Evolutionary conservation across 2,329 filamentous ascomycete genomes (phyloP), one percentile per base, ranked within the genome.

Genomic region (Epichloe hybrida): DNA sequence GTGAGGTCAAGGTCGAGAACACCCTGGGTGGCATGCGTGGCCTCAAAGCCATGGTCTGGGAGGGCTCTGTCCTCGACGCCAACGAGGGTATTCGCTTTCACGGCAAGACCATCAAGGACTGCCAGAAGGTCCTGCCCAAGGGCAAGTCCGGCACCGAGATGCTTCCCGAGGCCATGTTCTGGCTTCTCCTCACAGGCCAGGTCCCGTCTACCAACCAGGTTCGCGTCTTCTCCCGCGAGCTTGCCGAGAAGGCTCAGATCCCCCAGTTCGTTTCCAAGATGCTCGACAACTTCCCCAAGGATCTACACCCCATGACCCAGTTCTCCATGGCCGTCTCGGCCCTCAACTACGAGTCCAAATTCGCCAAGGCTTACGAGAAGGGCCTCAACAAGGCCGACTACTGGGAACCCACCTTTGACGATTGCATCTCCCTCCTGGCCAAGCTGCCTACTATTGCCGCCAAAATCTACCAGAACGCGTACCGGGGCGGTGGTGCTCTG

Each of bases 161-260:
- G 93, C 80, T 97, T 12, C 93, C 93, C 46, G 93, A 98, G 71
- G 83, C 91, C 69, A 98, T 98, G 93, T 98, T 98, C 78, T 98
- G 93, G 93, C 81, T 97, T 41, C 81, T 98, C 48, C 76, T 98
- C 59, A 98, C 93, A 9, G 93, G 93, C 53, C 79, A 94, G 69
- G 86, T 97, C 21, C 93, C 93, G 23, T 87, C 86, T 1, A 84
- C 83, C 21, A 73, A 73, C 55, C 93, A 98, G 69, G 81, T 93
- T 55, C 86, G 91, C 61, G 74, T 72, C 43, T 82, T 98, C 61
- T 95, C 88, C 45, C 80, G 83, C 52, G 84, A 97, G 68, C 76
- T 97, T 23, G 93, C 93, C 48, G 84, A 90, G 66, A 84, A 96
- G 72, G 85, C 86, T 21, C 73, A 80, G 60, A 80, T 98, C 48